Percentiles rank a stretch among this genome's conserved stretches.
phyloP scores from a whole-genome alignment of 2,329 filamentous ascomycete species.

The Aspergillus udagawae region DNA sequence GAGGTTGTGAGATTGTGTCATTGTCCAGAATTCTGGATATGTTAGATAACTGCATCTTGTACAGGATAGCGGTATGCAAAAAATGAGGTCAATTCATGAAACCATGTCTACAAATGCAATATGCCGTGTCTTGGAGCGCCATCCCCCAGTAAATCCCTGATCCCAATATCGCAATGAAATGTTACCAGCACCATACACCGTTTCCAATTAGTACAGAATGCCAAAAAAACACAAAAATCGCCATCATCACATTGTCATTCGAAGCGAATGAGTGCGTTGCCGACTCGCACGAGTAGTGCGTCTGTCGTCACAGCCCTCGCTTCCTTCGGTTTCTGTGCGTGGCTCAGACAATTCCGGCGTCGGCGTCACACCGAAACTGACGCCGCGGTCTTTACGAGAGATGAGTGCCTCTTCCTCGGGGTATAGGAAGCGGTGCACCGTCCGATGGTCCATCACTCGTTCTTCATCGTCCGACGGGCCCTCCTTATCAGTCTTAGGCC shows the following conservation, averaged over 20 bases:
- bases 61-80: background rate
- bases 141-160: background rate
- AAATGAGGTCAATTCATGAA: background rate
- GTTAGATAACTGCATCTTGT: background rate
- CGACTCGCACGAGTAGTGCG: conserved; percentile 34
- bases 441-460: conserved; percentile 76
- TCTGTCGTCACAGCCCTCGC: conserved; percentile 31
- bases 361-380: conserved; percentile 33
- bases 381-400: conserved; percentile 34
- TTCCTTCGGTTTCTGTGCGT: conserved; percentile 36
- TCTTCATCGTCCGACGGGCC: conserved; percentile 67
- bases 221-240: background rate
- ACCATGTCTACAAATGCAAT: background rate
- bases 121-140: background rate
- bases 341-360: conserved; percentile 37
- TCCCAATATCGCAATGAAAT: background rate
- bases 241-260: conserved; percentile 33
- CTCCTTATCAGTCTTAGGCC: conserved; percentile 89
- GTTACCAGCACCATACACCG: conserved; percentile 9
- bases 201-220: background rate
- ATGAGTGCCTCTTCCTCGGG: conserved; percentile 59
- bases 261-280: conserved; percentile 28
- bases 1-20: background rate
- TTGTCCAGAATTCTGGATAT: background rate
- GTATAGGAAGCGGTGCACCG: conserved; percentile 76